These are phyloP conservation scores for Lactarius psammicola DNA, from an alignment of 768 basidiomycete genomes.

Conservation along the genomic window DNA sequence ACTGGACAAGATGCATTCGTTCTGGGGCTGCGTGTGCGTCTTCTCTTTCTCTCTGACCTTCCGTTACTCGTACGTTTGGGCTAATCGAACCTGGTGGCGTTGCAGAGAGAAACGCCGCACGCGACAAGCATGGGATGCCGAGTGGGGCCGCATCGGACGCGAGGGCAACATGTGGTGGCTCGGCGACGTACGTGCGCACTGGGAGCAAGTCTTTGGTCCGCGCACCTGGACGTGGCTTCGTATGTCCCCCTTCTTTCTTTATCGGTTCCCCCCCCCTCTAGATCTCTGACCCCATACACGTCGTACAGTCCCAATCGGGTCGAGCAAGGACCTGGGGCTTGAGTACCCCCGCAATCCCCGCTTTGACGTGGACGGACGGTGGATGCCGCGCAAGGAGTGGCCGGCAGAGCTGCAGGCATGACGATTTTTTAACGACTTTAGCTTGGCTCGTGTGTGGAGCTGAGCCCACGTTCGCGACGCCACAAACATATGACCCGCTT, in stretches of 20 bases:
- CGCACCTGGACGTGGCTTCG: conserved; percentile 76
- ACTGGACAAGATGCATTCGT: conserved; percentile 51
- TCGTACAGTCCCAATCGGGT: conserved; percentile 49
- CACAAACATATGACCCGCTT: neutral
- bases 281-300: neutral
- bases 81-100: neutral
- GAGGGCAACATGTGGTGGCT: conserved; percentile 91
- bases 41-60: neutral
- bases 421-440: neutral
- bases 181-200: conserved; percentile 59
- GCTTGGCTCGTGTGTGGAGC: too few species aligned
- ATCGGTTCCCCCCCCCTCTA: neutral
- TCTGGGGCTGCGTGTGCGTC: conserved; percentile 57
- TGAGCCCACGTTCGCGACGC: neutral
- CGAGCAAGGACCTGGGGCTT: conserved; percentile 52
- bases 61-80: too few species aligned
- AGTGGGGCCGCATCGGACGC: conserved; percentile 73
- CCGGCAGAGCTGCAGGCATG: conserved; percentile 56
- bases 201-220: conserved; percentile 82
- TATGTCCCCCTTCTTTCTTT: conserved; percentile 45
- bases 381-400: conserved; percentile 69
- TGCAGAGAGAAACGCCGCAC: conserved; percentile 52
- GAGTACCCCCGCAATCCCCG: conserved; percentile 68
- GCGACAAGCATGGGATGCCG: conserved; percentile 59
- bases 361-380: conserved; percentile 65